Conservation (phyloP, 2,329 filamentous ascomycete genomes). For the Diaporthe caulivora region DNA sequence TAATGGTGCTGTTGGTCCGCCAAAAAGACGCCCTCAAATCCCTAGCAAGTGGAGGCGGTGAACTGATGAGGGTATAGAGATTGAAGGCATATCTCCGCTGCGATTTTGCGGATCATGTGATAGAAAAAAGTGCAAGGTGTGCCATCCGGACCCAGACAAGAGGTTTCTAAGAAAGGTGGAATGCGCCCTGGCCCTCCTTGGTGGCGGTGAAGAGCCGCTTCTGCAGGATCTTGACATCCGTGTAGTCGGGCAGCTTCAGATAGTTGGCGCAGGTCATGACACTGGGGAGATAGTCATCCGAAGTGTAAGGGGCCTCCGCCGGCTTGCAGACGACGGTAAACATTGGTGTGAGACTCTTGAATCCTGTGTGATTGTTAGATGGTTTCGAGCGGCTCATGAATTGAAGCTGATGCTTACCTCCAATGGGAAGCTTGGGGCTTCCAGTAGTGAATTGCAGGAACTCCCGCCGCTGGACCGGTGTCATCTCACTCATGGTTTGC, state of each 20-base stretch:
- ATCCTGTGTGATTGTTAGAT: slow-evolving; percentile 70
- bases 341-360: slow-evolving; percentile 97
- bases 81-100: slow-evolving; percentile 14
- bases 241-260: slow-evolving; percentile 96
- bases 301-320: slow-evolving; percentile 92
- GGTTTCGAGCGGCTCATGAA: slow-evolving; percentile 5
- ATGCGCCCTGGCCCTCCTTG: slow-evolving; percentile 95
- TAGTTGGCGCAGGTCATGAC: slow-evolving; percentile 99
- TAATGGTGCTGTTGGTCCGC: slow-evolving; percentile 32
- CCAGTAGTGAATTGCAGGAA: slow-evolving; percentile 98
- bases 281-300: slow-evolving; percentile 98
- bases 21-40: slow-evolving; percentile 25
- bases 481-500: slow-evolving; percentile 93
- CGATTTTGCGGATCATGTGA: slow-evolving; percentile 6
- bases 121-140: background rate
- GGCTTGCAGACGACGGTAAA: slow-evolving; percentile 99
- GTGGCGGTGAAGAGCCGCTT: slow-evolving; percentile 87
- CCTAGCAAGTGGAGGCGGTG: slow-evolving; percentile 31
- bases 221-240: slow-evolving; percentile 79
- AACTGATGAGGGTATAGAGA: slow-evolving; percentile 21
- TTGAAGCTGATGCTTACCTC: slow-evolving; percentile 73
- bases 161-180: slow-evolving; percentile 83
- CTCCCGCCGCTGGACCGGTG: slow-evolving; percentile 80
- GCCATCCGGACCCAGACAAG: background rate
- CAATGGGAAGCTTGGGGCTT: slow-evolving; percentile 97